Evolutionary conservation across 495 filamentous ascomycete species (phyloP).

Genomic region (Cercophora scortea): DNA sequence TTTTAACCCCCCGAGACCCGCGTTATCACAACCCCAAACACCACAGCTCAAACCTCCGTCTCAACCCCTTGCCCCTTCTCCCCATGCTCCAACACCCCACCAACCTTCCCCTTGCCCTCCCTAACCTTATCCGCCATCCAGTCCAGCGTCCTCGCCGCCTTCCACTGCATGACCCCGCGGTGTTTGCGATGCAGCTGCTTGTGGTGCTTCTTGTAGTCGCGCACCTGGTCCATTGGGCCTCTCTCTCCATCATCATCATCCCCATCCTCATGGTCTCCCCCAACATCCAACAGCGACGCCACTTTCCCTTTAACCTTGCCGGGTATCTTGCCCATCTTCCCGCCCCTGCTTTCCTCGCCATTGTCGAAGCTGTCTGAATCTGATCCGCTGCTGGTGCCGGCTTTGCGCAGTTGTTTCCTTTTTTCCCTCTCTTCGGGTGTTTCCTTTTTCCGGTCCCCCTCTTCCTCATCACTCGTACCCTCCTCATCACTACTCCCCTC

Average conservation of each 20-base stretch:
- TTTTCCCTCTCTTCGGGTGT: not conserved
- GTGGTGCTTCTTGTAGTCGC: slow-evolving; percentile 49
- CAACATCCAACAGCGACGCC: slow-evolving; percentile 1
- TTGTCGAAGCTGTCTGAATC: slow-evolving; percentile 14
- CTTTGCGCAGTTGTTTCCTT: not conserved
- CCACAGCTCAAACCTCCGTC: slow-evolving; percentile 39
- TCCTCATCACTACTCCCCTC: slow-evolving; percentile 15
- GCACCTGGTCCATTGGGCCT: slow-evolving; percentile 33
- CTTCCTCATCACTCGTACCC: not conserved
- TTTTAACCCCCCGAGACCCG: no score
- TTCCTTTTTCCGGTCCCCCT: not conserved
- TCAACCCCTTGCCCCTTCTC: slow-evolving; percentile 54
- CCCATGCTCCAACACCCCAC: slow-evolving; percentile 42
- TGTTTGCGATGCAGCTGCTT: slow-evolving; percentile 55
- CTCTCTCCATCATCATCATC: slow-evolving; percentile 31
- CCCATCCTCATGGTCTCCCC: slow-evolving; percentile 11
- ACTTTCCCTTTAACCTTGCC: slow-evolving; percentile 10
- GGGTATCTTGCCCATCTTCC: slow-evolving; percentile 15
- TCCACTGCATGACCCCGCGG: slow-evolving; percentile 63
- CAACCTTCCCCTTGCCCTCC: slow-evolving; percentile 45
- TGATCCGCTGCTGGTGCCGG: slow-evolving; percentile 2
- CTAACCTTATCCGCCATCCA: slow-evolving; percentile 53
- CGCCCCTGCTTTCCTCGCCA: not conserved
- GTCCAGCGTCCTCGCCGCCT: slow-evolving; percentile 50
- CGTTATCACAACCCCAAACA: no score